phyloP scores from a whole-genome alignment of 2,329 filamentous ascomycete species.

The Sporothrix variecibatus region DNA sequence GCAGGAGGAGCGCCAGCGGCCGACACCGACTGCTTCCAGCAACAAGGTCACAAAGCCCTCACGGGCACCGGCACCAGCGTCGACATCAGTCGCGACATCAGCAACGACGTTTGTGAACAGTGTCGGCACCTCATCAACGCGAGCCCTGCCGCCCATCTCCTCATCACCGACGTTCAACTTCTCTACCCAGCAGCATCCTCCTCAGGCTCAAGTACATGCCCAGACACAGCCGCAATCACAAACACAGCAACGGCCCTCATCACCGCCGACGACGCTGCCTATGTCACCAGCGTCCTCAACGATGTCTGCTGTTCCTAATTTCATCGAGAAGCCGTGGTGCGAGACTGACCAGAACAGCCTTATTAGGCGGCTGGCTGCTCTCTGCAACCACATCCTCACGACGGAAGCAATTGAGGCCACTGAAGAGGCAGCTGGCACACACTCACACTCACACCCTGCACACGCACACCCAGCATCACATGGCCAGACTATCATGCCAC shows the following conservation, averaged over 20 bases:
- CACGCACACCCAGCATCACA: neutral
- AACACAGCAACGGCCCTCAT: neutral
- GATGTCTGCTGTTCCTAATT: neutral
- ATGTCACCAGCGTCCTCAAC: slow-evolving; percentile 11
- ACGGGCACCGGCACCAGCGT: neutral
- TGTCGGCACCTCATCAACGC: neutral
- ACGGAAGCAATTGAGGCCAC: slow-evolving; percentile 2
- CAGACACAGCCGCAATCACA: neutral
- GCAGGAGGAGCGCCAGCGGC: slow-evolving; percentile 28
- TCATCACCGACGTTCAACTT: neutral
- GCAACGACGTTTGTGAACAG: neutral
- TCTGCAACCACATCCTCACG: slow-evolving; percentile 30
- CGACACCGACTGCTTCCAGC: neutral
- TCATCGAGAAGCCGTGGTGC: slow-evolving; percentile 23
- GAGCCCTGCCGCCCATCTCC: neutral
- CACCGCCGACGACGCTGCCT: neutral
- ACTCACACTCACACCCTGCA: neutral
- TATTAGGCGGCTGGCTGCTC: slow-evolving; percentile 28
- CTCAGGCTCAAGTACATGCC: neutral
- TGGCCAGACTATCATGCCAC: neutral
- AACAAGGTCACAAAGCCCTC: neutral
- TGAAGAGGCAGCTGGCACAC: neutral
- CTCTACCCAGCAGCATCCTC: neutral
- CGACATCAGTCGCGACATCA: neutral
- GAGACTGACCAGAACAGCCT: slow-evolving; percentile 31